Percentiles rank a stretch among this genome's conserved stretches.
Evolutionary conservation across 495 filamentous ascomycete genomes (phyloP).

Genomic region (Neurospora sp.): DNA sequence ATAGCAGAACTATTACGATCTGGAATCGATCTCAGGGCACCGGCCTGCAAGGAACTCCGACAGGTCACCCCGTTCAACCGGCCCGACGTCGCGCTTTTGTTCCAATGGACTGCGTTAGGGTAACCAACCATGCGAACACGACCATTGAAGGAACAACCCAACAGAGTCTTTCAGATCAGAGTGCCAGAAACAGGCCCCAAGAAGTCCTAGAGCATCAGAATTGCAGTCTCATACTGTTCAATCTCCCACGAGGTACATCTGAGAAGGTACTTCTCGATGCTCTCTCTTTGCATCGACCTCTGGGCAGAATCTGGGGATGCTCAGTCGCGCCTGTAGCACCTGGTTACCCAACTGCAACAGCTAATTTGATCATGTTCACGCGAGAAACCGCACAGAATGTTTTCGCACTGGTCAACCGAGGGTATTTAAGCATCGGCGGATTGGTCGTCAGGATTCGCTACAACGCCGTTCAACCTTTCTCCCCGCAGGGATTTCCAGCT

Average conservation of each 20-base stretch:
- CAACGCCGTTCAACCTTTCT: background rate
- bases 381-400: background rate
- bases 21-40: background rate
- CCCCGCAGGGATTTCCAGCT: background rate
- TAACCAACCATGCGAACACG: background rate
- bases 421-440: background rate
- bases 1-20: background rate
- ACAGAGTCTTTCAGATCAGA: background rate
- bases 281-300: background rate
- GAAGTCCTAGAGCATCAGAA: background rate
- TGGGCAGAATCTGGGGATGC: background rate
- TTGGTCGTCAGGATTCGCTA: background rate
- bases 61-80: background rate
- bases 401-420: background rate
- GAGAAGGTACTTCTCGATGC: background rate
- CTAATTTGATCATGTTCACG: background rate
- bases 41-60: background rate
- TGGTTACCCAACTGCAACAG: background rate
- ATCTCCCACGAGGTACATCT: background rate
- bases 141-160: background rate
- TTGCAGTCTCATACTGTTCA: background rate
- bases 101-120: background rate
- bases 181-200: background rate
- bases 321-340: background rate
- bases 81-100: background rate